Conservation (phyloP, 2,329 filamentous ascomycete species). For the Ascochyta koolunga region DNA sequence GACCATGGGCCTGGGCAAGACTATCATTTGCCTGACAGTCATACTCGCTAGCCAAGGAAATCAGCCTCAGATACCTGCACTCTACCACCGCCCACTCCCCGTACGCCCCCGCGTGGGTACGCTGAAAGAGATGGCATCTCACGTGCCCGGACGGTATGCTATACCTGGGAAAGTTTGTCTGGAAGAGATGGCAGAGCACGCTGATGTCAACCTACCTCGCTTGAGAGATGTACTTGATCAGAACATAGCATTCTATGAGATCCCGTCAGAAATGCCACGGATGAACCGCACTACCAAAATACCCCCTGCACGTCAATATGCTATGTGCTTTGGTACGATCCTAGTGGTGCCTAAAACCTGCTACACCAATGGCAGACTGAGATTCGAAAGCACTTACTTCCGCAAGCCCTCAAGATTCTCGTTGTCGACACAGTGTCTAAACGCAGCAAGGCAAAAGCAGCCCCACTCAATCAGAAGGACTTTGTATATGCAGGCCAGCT, state of each 20-base stretch:
- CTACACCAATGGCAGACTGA: conserved; percentile 84
- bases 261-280: conserved; percentile 48
- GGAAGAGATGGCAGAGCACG: conserved; percentile 55
- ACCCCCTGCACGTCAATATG: conserved; percentile 58
- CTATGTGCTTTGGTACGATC: conserved; percentile 72
- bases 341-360: conserved; percentile 85
- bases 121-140: conserved; percentile 77
- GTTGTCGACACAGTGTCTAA: conserved; percentile 57
- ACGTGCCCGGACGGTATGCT: conserved; percentile 68
- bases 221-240: conserved; percentile 38
- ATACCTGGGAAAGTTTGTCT: conserved; percentile 75
- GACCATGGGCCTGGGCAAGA: conserved; percentile 83
- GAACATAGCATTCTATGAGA: conserved; percentile 49
- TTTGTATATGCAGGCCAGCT: conserved; percentile 54
- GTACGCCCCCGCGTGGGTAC: conserved; percentile 61
- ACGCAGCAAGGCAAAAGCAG: conserved; percentile 25
- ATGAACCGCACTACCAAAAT: conserved; percentile 51
- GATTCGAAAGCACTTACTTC: conserved; percentile 74
- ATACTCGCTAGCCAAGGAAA: conserved; percentile 77
- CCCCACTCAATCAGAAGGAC: conserved; percentile 14
- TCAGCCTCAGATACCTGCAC: conserved; percentile 68
- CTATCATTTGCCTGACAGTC: conserved; percentile 76
- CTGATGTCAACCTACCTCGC: conserved; percentile 36
- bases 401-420: conserved; percentile 66
- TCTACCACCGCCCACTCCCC: conserved; percentile 58